Conservation (phyloP, 2,329 filamentous ascomycete genomes). For the Ophiostoma ulmi region DNA sequence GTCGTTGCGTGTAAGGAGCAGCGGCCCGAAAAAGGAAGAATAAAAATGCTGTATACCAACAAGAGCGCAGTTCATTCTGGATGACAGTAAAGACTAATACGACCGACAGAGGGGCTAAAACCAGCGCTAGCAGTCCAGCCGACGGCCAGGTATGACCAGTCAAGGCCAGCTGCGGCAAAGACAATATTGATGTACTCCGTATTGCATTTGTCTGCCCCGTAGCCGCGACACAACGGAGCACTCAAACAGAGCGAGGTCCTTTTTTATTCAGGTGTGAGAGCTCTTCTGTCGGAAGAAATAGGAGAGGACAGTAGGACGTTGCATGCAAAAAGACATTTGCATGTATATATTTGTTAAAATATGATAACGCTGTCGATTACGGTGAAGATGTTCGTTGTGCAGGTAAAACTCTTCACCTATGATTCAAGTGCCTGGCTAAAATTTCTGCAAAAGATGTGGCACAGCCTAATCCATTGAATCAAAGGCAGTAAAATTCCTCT, state of each 20-base stretch:
- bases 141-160: neutral
- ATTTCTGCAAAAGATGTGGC: constrained; percentile 8
- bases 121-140: neutral
- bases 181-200: neutral
- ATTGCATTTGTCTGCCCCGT: neutral
- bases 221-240: constrained; percentile 6
- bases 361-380: too few relatives aligned
- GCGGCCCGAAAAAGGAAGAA: constrained; percentile 12
- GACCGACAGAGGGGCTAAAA: neutral
- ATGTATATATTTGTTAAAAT: too few relatives aligned
- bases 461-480: neutral
- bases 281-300: constrained; percentile 5
- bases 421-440: neutral
- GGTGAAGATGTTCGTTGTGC: neutral
- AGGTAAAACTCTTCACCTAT: neutral
- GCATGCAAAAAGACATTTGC: neutral
- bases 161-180: constrained; percentile 1
- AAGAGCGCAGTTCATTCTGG: neutral
- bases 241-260: neutral
- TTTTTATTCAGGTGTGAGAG: neutral
- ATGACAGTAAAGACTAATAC: neutral
- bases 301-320: neutral
- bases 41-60: neutral
- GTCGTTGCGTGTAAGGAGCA: constrained; percentile 5
- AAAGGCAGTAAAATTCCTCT: neutral